A percentile compares a stretch with the other conserved stretches of the same genome.
Evolutionary conservation across 2,329 filamentous ascomycete species (phyloP).

Genomic region (Diaporthe vaccinii): DNA sequence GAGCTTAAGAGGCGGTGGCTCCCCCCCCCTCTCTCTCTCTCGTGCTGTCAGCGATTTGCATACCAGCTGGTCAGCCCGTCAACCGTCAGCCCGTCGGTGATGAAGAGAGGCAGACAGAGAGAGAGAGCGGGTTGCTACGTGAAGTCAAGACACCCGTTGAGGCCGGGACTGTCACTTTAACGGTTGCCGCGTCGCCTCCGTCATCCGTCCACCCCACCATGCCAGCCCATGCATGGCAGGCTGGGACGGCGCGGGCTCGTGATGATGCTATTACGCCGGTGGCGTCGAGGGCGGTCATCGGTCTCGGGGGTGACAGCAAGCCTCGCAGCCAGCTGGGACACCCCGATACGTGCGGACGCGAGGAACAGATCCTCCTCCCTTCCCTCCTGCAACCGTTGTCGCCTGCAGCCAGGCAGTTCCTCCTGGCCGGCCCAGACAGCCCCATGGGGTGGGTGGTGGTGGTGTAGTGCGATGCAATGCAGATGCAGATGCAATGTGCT

Average conservation of each 20-base stretch:
- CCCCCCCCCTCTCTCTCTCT: too few relatives aligned
- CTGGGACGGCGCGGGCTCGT: not conserved
- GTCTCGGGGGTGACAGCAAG: constrained; percentile 26
- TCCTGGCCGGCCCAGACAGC: not conserved
- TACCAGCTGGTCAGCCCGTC: constrained; percentile 14
- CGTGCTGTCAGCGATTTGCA: constrained; percentile 12
- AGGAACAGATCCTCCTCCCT: not conserved
- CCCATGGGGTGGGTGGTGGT: not conserved
- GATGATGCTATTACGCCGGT: constrained; percentile 1
- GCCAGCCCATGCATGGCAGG: constrained; percentile 9
- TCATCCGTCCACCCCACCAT: not conserved
- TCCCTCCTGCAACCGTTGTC: not conserved
- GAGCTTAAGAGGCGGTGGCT: not conserved
- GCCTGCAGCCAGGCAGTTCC: constrained; percentile 8
- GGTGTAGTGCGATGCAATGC: constrained; percentile 17
- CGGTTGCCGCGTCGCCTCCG: not conserved
- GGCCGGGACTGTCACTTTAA: not conserved
- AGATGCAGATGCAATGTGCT: constrained; percentile 9
- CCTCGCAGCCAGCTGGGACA: constrained; percentile 15
- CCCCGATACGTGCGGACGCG: not conserved
- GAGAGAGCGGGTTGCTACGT: not conserved
- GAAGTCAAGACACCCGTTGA: constrained; percentile 12
- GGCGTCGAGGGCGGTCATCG: constrained; percentile 10
- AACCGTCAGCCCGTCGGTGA: constrained; percentile 1
- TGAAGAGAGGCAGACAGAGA: not conserved